Evolutionary conservation across 2,329 filamentous ascomycete genomes (phyloP).

Genomic region (Amauroascus niger): DNA sequence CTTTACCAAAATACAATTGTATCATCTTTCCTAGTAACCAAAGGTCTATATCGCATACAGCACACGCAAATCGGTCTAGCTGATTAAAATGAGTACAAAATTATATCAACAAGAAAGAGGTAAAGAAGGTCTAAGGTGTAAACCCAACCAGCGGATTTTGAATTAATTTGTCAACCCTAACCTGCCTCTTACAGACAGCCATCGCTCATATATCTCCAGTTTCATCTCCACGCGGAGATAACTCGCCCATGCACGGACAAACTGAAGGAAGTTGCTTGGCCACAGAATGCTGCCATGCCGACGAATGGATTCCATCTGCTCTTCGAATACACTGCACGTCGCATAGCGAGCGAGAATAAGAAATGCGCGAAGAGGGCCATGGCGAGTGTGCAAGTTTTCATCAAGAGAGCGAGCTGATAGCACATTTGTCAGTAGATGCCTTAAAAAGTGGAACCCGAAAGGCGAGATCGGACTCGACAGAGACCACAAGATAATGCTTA

Average conservation of each 20-base stretch:
- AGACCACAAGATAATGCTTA: slow-evolving; percentile 28
- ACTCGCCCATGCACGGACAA: slow-evolving; percentile 44
- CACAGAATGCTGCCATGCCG: slow-evolving; percentile 44
- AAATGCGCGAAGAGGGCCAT: slow-evolving; percentile 53
- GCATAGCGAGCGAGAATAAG: slow-evolving; percentile 57
- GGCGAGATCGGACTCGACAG: slow-evolving; percentile 9
- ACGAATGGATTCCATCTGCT: slow-evolving; percentile 45
- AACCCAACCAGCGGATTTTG: neutral
- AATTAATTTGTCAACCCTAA: slow-evolving; percentile 34
- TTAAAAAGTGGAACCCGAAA: neutral
- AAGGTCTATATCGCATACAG: no score
- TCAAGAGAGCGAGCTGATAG: slow-evolving; percentile 66
- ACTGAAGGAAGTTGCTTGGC: slow-evolving; percentile 43
- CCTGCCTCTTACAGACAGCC: slow-evolving; percentile 43
- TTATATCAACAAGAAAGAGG: neutral
- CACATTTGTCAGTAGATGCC: slow-evolving; percentile 6
- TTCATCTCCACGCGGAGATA: slow-evolving; percentile 50
- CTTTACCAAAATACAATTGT: no score
- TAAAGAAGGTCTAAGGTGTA: neutral
- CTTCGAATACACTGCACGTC: slow-evolving; percentile 52
- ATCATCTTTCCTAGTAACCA: no score
- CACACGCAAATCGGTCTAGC: no score
- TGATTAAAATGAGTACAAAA: no score
- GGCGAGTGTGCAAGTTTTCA: slow-evolving; percentile 56
- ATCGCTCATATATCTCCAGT: slow-evolving; percentile 49